Conservation (phyloP, 257 asterid genomes). For the Ajuga chamaepitys region DNA sequence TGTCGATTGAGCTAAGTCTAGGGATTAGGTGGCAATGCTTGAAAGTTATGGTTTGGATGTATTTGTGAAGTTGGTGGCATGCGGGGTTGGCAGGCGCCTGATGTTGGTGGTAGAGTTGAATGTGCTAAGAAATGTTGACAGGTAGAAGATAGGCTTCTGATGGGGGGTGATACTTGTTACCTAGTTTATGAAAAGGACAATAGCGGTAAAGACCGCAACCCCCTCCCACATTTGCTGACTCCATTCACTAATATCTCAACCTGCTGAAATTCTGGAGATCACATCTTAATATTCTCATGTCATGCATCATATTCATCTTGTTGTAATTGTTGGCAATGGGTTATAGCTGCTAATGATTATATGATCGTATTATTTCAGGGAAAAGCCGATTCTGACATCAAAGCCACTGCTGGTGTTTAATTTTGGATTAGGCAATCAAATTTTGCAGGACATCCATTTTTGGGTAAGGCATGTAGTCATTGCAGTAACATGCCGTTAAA, state of each 20-base stretch:
- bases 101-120: not conserved
- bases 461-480: constrained; percentile 16
- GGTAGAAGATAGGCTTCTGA: not conserved
- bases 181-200: not conserved
- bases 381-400: constrained; percentile 40
- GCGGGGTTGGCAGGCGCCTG: not conserved
- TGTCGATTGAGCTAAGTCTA: not conserved
- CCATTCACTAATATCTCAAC: not conserved
- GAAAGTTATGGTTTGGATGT: not conserved
- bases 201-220: too few relatives aligned
- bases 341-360: not conserved
- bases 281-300: not conserved
- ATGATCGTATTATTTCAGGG: constrained; percentile 29
- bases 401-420: constrained; percentile 61
- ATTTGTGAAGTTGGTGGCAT: not conserved
- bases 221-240: not conserved
- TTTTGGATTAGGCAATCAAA: not conserved
- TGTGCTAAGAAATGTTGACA: not conserved
- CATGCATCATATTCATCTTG: not conserved
- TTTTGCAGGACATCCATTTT: not conserved
- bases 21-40: not conserved
- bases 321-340: not conserved
- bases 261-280: not conserved
- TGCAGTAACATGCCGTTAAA: not conserved
- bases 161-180: not conserved